These are phyloP conservation scores for Nigrograna mackinnonii DNA, from an alignment of 2,329 filamentous ascomycete genomes.

Conservation along the genomic window DNA sequence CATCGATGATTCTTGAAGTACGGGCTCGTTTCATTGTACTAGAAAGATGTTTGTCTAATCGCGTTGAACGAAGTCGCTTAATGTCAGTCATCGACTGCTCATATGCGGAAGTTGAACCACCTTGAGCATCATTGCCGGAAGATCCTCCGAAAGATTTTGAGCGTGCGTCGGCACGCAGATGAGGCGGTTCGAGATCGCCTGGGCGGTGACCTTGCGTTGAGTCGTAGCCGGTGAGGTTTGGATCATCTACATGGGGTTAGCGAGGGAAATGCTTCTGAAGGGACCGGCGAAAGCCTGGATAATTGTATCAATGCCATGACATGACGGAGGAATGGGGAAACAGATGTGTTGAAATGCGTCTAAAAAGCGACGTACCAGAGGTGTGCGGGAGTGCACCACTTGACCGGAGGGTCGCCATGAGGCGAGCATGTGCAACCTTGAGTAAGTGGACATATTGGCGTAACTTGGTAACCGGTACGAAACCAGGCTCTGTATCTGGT, in stretches of 20 bases:
- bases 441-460: slow-evolving; percentile 95
- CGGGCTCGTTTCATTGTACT: slow-evolving; percentile 90
- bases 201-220: slow-evolving; percentile 66
- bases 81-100: slow-evolving; percentile 97
- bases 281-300: slow-evolving; percentile 30
- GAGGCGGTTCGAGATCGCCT: slow-evolving; percentile 53
- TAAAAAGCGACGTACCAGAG: slow-evolving; percentile 54
- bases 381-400: slow-evolving; percentile 79
- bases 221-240: slow-evolving; percentile 68
- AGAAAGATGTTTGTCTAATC: slow-evolving; percentile 91
- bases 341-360: neutral
- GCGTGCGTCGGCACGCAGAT: slow-evolving; percentile 67
- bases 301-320: slow-evolving; percentile 22
- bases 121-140: slow-evolving; percentile 57
- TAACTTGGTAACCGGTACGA: slow-evolving; percentile 79
- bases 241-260: slow-evolving; percentile 62
- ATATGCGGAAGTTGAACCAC: slow-evolving; percentile 68
- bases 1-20: slow-evolving; percentile 90
- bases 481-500: slow-evolving; percentile 62
- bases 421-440: slow-evolving; percentile 84
- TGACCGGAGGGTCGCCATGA: slow-evolving; percentile 83
- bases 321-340: neutral
- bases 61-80: slow-evolving; percentile 84
- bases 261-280: too few relatives aligned
- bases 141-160: slow-evolving; percentile 75